A percentile compares a stretch with the other conserved stretches of the same genome.
Evolutionary conservation across 257 asterid genomes (phyloP).

Genomic region (Salvia hispanica): DNA sequence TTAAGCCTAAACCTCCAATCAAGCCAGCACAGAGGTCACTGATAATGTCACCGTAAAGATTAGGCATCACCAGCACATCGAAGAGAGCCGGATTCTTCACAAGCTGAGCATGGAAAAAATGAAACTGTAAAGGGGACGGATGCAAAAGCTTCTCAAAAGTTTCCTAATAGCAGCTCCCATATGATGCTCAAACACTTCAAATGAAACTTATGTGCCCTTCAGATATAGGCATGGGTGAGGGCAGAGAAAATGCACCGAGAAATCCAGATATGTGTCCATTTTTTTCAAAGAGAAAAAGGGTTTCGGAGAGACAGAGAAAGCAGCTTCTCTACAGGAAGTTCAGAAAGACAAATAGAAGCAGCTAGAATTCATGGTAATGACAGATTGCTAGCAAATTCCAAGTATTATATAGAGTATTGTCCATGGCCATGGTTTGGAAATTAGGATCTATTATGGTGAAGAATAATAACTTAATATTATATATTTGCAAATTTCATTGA

Average conservation of each 20-base stretch:
- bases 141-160: slow-evolving; percentile 17
- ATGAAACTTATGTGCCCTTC: not conserved
- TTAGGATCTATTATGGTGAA: not conserved
- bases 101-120: slow-evolving; percentile 50
- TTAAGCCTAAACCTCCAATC: slow-evolving; percentile 94
- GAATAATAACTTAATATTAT: not conserved
- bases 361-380: not conserved
- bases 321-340: too few species aligned
- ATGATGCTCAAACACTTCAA: not conserved
- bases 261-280: not conserved
- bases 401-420: not conserved
- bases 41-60: slow-evolving; percentile 66
- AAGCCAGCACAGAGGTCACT: slow-evolving; percentile 87
- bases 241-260: not conserved
- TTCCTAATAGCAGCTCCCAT: slow-evolving; percentile 3
- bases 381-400: not conserved
- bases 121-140: not conserved
- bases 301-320: not conserved
- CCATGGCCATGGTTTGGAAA: not conserved
- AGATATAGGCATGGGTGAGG: not conserved
- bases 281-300: too few species aligned
- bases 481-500: not conserved
- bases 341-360: not conserved
- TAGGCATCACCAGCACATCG: slow-evolving; percentile 85
- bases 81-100: slow-evolving; percentile 86